phyloP scores from a whole-genome alignment of 2,329 filamentous ascomycete genomes.

The Alternaria brassicicola region DNA sequence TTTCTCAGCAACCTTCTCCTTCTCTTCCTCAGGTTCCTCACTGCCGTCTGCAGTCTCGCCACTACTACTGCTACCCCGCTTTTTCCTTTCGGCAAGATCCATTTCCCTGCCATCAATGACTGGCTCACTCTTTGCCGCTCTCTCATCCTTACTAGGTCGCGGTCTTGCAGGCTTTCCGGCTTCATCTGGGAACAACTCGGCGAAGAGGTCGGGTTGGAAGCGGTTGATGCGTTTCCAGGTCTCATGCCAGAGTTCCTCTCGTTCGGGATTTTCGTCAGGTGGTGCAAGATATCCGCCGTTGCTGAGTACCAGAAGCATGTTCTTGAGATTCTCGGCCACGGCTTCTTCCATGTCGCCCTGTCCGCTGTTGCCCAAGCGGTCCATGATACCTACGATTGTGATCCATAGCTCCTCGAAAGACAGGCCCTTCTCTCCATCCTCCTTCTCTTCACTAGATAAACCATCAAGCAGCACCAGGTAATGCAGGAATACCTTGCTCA shows the following conservation, averaged over 20 bases:
- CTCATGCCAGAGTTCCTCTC: slow-evolving; percentile 65
- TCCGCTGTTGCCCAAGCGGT: slow-evolving; percentile 93
- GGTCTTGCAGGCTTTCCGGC: slow-evolving; percentile 38
- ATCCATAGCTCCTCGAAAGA: slow-evolving; percentile 78
- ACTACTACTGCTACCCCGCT: not conserved
- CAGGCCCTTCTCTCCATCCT: slow-evolving; percentile 66
- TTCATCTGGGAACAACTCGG: slow-evolving; percentile 63
- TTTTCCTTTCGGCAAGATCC: slow-evolving; percentile 13
- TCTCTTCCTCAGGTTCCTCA: slow-evolving; percentile 6
- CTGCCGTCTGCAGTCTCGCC: slow-evolving; percentile 1
- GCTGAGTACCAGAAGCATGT: slow-evolving; percentile 93
- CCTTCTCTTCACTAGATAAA: slow-evolving; percentile 56
- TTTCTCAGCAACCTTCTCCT: slow-evolving; percentile 18
- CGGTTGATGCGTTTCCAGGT: slow-evolving; percentile 65
- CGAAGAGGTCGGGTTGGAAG: slow-evolving; percentile 65
- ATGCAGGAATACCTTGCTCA: slow-evolving; percentile 95
- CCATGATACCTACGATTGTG: slow-evolving; percentile 90
- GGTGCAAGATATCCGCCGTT: slow-evolving; percentile 83
- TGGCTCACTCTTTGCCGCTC: slow-evolving; percentile 12
- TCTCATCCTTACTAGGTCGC: slow-evolving; percentile 28
- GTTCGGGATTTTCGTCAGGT: slow-evolving; percentile 60
- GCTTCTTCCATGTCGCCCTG: slow-evolving; percentile 93
- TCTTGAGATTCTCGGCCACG: slow-evolving; percentile 93
- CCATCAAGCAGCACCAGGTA: slow-evolving; percentile 85
- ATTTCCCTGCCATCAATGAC: slow-evolving; percentile 12